These are phyloP conservation scores for Xylariales sp. DNA, from an alignment of 2,329 filamentous ascomycete genomes.

Conservation along the genomic window DNA sequence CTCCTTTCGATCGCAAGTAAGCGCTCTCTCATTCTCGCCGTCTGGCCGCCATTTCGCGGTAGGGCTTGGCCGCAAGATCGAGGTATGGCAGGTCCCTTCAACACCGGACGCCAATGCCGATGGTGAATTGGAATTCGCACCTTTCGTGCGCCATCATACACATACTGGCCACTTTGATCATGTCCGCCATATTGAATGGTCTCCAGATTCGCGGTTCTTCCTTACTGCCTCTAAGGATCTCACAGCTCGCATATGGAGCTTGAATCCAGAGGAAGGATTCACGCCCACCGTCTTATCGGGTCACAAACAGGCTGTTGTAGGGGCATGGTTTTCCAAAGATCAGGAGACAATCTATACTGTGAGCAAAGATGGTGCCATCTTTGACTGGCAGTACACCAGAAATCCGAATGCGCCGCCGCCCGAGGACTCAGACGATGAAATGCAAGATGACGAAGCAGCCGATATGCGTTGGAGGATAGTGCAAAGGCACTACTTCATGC, in stretches of 20 bases:
- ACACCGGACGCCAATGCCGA: conserved; percentile 74
- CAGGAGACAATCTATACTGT: conserved; percentile 96
- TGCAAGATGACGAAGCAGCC: conserved; percentile 54
- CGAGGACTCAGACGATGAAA: conserved; percentile 54
- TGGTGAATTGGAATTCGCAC: conserved; percentile 88
- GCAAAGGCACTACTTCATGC: conserved; percentile 91
- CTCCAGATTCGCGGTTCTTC: conserved; percentile 92
- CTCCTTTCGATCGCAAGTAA: conserved; percentile 81
- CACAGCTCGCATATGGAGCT: conserved; percentile 91
- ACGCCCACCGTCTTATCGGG: conserved; percentile 84
- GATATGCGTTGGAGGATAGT: conserved; percentile 86
- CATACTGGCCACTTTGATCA: conserved; percentile 86
- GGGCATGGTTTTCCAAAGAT: conserved; percentile 94
- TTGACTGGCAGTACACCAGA: conserved; percentile 81
- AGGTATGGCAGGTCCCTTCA: conserved; percentile 94
- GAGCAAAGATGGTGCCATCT: conserved; percentile 95
- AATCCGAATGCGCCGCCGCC: conserved; percentile 49
- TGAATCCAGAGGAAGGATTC: conserved; percentile 82
- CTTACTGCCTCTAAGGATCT: conserved; percentile 87
- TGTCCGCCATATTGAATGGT: conserved; percentile 88
- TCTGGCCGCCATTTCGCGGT: conserved; percentile 89
- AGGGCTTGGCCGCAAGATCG: conserved; percentile 78
- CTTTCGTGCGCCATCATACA: conserved; percentile 82
- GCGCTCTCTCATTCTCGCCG: conserved; percentile 83
- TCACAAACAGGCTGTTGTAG: conserved; percentile 83